Evolutionary conservation across 78 protist genomes (phyloP), one percentile per base, ranked within the genome.

Genomic region (Cavenderia fasciculata): DNA sequence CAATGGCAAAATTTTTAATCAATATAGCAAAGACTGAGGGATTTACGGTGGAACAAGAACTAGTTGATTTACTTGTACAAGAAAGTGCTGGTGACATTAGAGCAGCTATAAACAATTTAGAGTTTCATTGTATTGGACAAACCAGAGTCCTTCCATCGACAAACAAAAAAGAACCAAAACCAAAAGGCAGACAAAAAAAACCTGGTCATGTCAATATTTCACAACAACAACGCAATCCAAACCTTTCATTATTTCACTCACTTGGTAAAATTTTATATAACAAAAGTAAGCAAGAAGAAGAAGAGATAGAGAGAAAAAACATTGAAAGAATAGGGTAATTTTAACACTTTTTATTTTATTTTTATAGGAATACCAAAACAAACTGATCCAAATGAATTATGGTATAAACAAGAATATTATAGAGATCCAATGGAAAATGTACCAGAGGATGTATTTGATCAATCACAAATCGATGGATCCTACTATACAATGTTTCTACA

Each of bases 71-170:
- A 11, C 25, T 82, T 59, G 52, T 10, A n/a, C 27, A 46, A 10
- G 90, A 82, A 43, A n/a, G 72, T 56, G 90, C 59, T 14, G 90
- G 90, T 31, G 90, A 82, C 56, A 56, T 82, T 2, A 49, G 90
- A 57, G 90, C 90, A 23, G 76, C 90, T 18, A 82, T 82, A 4
- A 56, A 68, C 57, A 68, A 76, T 0, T 38, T 82, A 27, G 74
- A 82, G n/a, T 82, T 82, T 41, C 62, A 56, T 33, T 82, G 79
- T 68, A 44, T 82, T 19, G 90, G 90, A 0, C 63, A 54, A n/a
- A 18, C 18, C 18, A 65, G 57, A 19, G 34, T 10, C 33, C 47
- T 47, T 3, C 10, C 12, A 7, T 68, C 6, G 57, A 19, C 34
- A 68, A 56, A 11, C 27, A 61, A 21, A 77, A 77, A 29, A 77